phyloP scores from a whole-genome alignment of 768 basidiomycete species.

The Kwoniella europaea region DNA sequence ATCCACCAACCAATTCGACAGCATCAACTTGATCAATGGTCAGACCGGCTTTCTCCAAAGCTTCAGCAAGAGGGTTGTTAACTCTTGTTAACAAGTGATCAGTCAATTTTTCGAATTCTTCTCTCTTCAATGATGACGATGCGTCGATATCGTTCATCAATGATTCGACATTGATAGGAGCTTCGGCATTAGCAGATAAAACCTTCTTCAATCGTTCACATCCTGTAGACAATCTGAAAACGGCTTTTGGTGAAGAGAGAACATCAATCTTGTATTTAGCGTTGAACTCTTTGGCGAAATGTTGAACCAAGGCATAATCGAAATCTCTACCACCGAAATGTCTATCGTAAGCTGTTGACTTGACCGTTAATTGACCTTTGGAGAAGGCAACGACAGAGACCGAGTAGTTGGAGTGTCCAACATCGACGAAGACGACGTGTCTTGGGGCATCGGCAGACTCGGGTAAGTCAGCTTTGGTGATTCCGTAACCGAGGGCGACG shows the following conservation, averaged over 20 bases:
- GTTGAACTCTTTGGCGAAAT: constrained; percentile 93
- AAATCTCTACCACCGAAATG: constrained; percentile 96
- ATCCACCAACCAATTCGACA: constrained; percentile 91
- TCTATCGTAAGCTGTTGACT: constrained; percentile 85
- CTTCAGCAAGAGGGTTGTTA: constrained; percentile 73
- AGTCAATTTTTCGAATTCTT: constrained; percentile 80
- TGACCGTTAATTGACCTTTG: constrained; percentile 88
- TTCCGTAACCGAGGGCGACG: constrained; percentile 94
- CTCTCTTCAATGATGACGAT: constrained; percentile 79
- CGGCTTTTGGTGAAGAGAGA: constrained; percentile 83
- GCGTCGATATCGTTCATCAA: constrained; percentile 97
- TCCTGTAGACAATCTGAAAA: constrained; percentile 82
- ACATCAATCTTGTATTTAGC: constrained; percentile 98
- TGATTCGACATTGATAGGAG: constrained; percentile 88
- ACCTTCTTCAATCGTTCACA: constrained; percentile 97
- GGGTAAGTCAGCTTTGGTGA: constrained; percentile 97
- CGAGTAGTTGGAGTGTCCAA: constrained; percentile 89
- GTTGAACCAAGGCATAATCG: constrained; percentile 83
- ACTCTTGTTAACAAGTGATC: constrained; percentile 76
- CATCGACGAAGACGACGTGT: constrained; percentile 91
- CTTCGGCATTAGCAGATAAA: constrained; percentile 88
- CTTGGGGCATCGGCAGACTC: constrained; percentile 74
- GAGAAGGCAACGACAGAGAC: constrained; percentile 88
- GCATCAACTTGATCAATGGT: constrained; percentile 83
- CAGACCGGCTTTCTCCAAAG: constrained; percentile 78